A percentile compares a stretch with the other conserved stretches of the same genome.
Evolutionary conservation across 345 rosid genomes (phyloP).

Genomic region (Dovyalis caffra): DNA sequence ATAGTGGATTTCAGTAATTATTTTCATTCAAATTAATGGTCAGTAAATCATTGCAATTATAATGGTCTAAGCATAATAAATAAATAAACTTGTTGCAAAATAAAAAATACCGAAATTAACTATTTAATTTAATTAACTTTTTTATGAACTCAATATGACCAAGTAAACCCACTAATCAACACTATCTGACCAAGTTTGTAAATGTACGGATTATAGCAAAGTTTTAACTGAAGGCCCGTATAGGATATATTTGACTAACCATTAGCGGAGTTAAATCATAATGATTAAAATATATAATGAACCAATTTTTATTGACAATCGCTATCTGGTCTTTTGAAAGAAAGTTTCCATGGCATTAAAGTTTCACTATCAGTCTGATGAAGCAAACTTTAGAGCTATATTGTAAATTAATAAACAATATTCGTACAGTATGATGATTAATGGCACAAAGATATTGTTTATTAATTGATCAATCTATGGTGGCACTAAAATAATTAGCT

Average conservation of each 20-base stretch:
- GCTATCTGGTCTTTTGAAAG: not conserved
- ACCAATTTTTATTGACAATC: not conserved
- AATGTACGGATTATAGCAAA: too few species aligned
- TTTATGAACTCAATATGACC: not conserved
- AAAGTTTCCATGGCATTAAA: not conserved
- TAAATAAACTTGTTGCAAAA: too few species aligned
- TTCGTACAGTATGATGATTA: not conserved
- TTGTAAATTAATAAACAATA: not conserved
- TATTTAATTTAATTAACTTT: too few species aligned
- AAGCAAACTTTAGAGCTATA: not conserved
- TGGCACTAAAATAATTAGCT: not conserved
- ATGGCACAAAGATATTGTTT: not conserved
- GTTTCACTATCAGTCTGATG: not conserved
- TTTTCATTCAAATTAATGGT: not conserved
- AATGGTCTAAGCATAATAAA: not conserved
- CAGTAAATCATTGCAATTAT: not conserved
- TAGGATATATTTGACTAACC: not conserved
- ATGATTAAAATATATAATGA: not conserved
- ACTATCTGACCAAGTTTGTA: too few species aligned
- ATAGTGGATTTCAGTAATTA: not conserved
- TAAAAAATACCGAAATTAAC: too few species aligned
- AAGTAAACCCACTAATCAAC: not conserved
- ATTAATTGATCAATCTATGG: not conserved
- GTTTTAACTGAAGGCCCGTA: too few species aligned
- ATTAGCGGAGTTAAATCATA: not conserved